Evolutionary conservation across 192 early-diverging fungal genomes (phyloP).

Genomic region (Linnemannia elongata): DNA sequence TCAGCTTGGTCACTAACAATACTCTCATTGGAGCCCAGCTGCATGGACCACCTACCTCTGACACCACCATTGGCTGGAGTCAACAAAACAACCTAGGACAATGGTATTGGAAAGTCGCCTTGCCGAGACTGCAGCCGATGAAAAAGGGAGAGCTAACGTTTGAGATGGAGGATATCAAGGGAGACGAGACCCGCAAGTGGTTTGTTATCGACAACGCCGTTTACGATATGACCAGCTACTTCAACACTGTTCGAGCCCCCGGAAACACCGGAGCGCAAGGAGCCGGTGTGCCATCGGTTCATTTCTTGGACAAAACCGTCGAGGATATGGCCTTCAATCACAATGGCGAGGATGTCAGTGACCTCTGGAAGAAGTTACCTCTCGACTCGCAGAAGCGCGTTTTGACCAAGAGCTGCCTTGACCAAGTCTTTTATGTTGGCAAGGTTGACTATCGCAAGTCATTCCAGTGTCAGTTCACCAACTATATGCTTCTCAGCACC

Average conservation of each 20-base stretch:
- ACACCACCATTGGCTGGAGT: conserved; percentile 43
- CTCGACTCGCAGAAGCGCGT: conserved; percentile 44
- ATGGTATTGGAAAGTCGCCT: conserved; percentile 66
- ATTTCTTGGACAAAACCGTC: conserved; percentile 68
- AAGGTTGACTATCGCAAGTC: conserved; percentile 82
- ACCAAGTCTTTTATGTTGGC: conserved; percentile 88
- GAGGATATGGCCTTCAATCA: conserved; percentile 72
- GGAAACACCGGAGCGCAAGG: conserved; percentile 54
- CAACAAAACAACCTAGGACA: conserved; percentile 56
- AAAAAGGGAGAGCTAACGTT: conserved; percentile 74
- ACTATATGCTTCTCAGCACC: conserved; percentile 86
- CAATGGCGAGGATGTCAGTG: conserved; percentile 68
- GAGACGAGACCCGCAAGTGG: conserved; percentile 63
- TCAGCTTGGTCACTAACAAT: conserved; percentile 23
- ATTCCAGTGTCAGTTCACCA: conserved; percentile 85
- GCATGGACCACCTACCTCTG: conserved; percentile 41
- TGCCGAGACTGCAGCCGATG: conserved; percentile 61
- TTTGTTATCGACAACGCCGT: conserved; percentile 73
- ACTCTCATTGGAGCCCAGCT: conserved; percentile 49
- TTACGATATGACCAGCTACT: conserved; percentile 76
- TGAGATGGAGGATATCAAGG: conserved; percentile 62
- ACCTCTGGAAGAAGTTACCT: conserved; percentile 65
- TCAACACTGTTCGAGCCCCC: conserved; percentile 60
- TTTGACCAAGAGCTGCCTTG: conserved; percentile 76
- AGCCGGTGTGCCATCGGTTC: conserved; percentile 61